Evolutionary conservation across 208 protist genomes (phyloP), one percentile per base, ranked within the genome.

Genomic region (Endotrypanum monterogeii): DNA sequence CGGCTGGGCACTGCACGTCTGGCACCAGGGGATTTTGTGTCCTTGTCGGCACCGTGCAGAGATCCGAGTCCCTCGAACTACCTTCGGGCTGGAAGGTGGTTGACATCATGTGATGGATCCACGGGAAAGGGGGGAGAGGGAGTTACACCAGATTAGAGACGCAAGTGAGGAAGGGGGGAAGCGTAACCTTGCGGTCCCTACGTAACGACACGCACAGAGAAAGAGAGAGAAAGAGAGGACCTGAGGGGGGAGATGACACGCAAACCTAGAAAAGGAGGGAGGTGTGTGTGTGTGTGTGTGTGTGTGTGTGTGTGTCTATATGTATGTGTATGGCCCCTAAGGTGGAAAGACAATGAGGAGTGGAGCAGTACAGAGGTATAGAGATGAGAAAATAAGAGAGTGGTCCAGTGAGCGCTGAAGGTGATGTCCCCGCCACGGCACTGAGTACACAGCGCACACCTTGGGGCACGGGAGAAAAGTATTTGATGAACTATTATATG

Each of bases 11-110:
- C 52, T 14, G 63, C 18, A 63, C 48, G 35, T 76, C 76, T 23
- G 73, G 62, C 65, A 30, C 35, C 56, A 81, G 30, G 16, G 76
- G 63, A 63, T 58, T 69, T 71, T 81, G 76, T 14, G 66, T 66
- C 1, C 65, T 66, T 16, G 76, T 76, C 50, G 51, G 76, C 56
- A 76, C 71, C 6, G 70, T 56, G 9, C 70, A 71, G 12, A 58
- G 9, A 25, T 65, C 52, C 2, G 55, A 71, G 50, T 73, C 71
- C 30, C 66, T 48, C 48, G 35, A 48, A 63, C 58, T 39, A 9
- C 50, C 32, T 9, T 41, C 28, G 5, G 18, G 23, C 18, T 32
- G 32, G 3, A 32, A 28, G 16, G 28, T 25, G 48, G 41, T 9
- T 30, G 50, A 56, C 23, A 32, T 16, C 46, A 70, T 56, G 51